Evolutionary conservation across 2,329 filamentous ascomycete species (phyloP).

Genomic region (Sclerotinia trifoliorum): DNA sequence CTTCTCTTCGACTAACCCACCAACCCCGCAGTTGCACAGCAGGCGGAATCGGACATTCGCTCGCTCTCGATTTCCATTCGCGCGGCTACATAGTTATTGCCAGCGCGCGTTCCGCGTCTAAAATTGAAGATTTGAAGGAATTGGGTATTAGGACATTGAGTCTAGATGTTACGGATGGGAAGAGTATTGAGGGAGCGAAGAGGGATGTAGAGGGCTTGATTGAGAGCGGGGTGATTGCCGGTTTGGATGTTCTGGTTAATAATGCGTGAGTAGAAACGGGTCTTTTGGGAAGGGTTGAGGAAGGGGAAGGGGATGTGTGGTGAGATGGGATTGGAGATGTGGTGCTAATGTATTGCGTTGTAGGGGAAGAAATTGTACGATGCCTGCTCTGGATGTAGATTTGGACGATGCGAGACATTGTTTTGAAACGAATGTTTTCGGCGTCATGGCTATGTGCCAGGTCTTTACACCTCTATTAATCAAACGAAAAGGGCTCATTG

Average conservation of each 20-base stretch:
- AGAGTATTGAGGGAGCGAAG: constrained; percentile 32
- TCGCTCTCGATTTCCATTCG: constrained; percentile 43
- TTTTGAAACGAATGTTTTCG: constrained; percentile 44
- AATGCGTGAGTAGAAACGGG: constrained; percentile 58
- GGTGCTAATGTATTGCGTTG: neutral
- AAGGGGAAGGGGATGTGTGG: neutral
- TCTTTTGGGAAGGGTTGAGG: neutral
- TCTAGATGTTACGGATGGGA: constrained; percentile 44
- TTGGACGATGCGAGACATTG: constrained; percentile 37
- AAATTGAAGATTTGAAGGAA: constrained; percentile 36
- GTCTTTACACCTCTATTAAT: constrained; percentile 40
- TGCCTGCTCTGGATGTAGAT: constrained; percentile 39
- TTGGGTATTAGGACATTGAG: constrained; percentile 42
- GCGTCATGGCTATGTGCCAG: constrained; percentile 48
- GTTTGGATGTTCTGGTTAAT: constrained; percentile 87
- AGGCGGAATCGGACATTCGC: constrained; percentile 45
- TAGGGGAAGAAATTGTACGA: constrained; percentile 32
- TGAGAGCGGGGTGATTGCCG: constrained; percentile 54
- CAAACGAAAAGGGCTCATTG: constrained; percentile 30
- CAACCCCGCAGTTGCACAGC: constrained; percentile 28
- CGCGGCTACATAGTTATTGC: constrained; percentile 44
- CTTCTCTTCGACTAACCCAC: neutral
- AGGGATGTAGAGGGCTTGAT: constrained; percentile 37
- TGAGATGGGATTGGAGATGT: neutral
- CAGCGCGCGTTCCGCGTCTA: constrained; percentile 42